Conservation (phyloP, 352 stramenopile genomes). For the Globisporangium paddicum region DNA sequence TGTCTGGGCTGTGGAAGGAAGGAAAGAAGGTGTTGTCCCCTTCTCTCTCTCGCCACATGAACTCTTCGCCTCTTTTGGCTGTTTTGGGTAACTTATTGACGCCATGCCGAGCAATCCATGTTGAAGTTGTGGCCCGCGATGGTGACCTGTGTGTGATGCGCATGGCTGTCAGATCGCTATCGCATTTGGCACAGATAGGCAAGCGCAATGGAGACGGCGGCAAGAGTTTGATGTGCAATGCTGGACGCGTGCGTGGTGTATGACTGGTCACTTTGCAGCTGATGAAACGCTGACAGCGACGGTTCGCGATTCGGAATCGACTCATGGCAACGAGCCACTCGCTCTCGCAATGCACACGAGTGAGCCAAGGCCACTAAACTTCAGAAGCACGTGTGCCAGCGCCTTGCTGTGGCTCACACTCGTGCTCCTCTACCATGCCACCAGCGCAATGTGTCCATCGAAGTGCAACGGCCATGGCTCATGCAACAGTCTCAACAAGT, state of each 20-base stretch:
- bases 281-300: too few species aligned
- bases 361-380: background rate
- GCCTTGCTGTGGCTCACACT: background rate
- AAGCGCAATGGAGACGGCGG: too few species aligned
- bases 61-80: background rate
- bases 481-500: slow-evolving; percentile 58
- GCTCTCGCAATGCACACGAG: background rate
- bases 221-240: too few species aligned
- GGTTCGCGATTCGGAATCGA: too few species aligned
- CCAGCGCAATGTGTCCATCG: slow-evolving; percentile 38
- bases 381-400: too few species aligned
- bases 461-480: slow-evolving; percentile 63
- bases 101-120: background rate
- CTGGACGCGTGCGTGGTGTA: too few species aligned
- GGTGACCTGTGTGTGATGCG: background rate
- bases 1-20: too few species aligned
- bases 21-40: background rate
- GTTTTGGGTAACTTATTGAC: background rate
- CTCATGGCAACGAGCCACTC: too few species aligned
- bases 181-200: background rate
- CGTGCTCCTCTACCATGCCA: slow-evolving; percentile 8
- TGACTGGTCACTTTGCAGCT: too few species aligned
- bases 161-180: too few species aligned
- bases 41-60: background rate
- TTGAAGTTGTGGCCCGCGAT: slow-evolving; percentile 4